Percentiles rank a stretch among this genome's conserved stretches.
Conservation (phyloP, 345 rosid genomes). For the Lepidium didymum region DNA sequence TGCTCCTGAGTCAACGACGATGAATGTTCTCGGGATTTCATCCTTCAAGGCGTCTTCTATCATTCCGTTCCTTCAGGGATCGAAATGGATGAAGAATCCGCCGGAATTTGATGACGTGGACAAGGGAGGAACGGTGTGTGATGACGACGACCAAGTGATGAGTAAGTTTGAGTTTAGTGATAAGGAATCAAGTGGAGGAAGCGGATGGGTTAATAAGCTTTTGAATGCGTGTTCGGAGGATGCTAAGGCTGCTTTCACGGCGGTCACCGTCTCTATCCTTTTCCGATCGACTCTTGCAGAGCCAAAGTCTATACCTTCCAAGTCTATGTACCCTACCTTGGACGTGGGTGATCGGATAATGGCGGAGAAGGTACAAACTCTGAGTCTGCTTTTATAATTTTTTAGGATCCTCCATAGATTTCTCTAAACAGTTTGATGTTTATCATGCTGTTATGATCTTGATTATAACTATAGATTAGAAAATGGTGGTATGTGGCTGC, state of each 20-base stretch:
- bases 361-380: slow-evolving; percentile 65
- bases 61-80: slow-evolving; percentile 51
- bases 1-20: slow-evolving; percentile 22
- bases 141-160: slow-evolving; percentile 4
- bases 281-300: slow-evolving; percentile 77
- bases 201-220: slow-evolving; percentile 60
- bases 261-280: slow-evolving; percentile 65
- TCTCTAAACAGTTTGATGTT: neutral
- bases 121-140: slow-evolving; percentile 37
- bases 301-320: slow-evolving; percentile 79
- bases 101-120: slow-evolving; percentile 36
- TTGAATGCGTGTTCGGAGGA: slow-evolving; percentile 61
- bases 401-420: neutral
- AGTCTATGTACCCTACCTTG: slow-evolving; percentile 84
- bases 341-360: slow-evolving; percentile 77
- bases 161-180: slow-evolving; percentile 23
- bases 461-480: neutral
- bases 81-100: slow-evolving; percentile 41
- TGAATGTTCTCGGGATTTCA: slow-evolving; percentile 42
- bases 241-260: slow-evolving; percentile 79
- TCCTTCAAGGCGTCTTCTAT: slow-evolving; percentile 53
- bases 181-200: slow-evolving; percentile 30
- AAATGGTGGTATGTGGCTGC: neutral
- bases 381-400: neutral
- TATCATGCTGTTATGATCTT: neutral